These are phyloP conservation scores for Candida odintsovae DNA, from an alignment of 805 yeast genomes.

Conservation along the genomic window DNA sequence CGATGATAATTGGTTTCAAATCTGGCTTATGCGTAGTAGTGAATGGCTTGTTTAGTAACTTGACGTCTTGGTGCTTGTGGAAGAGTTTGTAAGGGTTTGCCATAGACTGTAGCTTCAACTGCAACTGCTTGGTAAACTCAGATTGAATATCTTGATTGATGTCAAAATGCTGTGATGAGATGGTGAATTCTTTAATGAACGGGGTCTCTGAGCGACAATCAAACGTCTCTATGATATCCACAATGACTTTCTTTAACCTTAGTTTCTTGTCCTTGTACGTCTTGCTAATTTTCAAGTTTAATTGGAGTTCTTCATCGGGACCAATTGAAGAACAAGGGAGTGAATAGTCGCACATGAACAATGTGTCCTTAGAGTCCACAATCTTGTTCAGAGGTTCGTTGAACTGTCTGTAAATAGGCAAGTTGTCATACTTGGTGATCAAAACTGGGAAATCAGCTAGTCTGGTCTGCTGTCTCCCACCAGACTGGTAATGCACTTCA, in stretches of 20 bases:
- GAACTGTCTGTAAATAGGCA: conserved; percentile 51
- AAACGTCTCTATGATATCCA: conserved; percentile 48
- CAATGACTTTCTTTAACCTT: conserved; percentile 39
- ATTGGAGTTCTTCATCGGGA: conserved; percentile 42
- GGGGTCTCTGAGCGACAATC: conserved; percentile 35
- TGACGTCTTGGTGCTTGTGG: conserved; percentile 28
- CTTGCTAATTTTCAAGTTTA: conserved; percentile 36
- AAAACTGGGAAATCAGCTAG: conserved; percentile 40
- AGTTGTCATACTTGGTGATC: conserved; percentile 49
- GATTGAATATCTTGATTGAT: conserved; percentile 8
- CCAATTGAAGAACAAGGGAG: conserved; percentile 53
- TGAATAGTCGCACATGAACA: conserved; percentile 38
- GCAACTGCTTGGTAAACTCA: conserved; percentile 21
- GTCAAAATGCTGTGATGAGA: conserved; percentile 23
- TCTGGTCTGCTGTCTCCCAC: conserved; percentile 7
- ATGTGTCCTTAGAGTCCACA: conserved; percentile 42
- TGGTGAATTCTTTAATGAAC: conserved; percentile 38
- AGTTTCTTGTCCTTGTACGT: conserved; percentile 8
- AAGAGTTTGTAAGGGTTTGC: conserved; percentile 23
- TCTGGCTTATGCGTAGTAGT: conserved; percentile 18
- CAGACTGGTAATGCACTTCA: conserved; percentile 13
- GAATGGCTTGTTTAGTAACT: conserved; percentile 19
- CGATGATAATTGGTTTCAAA: conserved; percentile 25
- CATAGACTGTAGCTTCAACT: conserved; percentile 21
- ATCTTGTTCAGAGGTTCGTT: conserved; percentile 45